Evolutionary conservation across 768 basidiomycete genomes (phyloP), one percentile per base, ranked within the genome.

Genomic region (Erythrobasidium yunnanense): DNA sequence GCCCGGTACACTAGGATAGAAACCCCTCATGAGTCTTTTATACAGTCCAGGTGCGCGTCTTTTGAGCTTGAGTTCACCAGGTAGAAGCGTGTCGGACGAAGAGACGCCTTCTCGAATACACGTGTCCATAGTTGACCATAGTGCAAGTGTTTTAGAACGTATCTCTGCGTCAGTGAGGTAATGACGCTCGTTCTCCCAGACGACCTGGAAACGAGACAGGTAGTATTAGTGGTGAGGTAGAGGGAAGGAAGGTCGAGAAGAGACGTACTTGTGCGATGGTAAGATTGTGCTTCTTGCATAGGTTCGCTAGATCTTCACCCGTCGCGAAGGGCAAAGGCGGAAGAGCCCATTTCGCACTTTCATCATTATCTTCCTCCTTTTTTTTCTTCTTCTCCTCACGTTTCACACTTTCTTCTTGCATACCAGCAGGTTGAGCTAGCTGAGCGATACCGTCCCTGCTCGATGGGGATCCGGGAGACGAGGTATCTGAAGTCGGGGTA

Each of bases 31-130:
- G 29, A 63, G 63, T 22, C 55, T 83, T 71, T 83, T 81, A 76
- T 97, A 96, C 33, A 97, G 81, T 74, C 85, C 85, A 0, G 91
- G 90, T 17, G 92, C 92, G 42, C 90, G 82, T 15, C 91, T 81
- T 33, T 85, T 81, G 25, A 97, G 79, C 5, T 81, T 77, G 18
- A 97, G 77, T 22, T 89, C 81, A n/a, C 92, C 92, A 0, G 92
- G 92, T 1, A 97, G 81, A n/a, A 82, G 84, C 47, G 80, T 80
- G 70, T 92, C 86, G 2, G 82, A 79, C 1, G 88, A 81, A 1
- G 87, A 85, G 7, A 96, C 90, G 20, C 92, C 53, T 34, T 49
- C 42, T 20, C 33, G 30, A 17, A 58, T 54, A 33, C 65, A 58
- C 20, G 8, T 8, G 47, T 67, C 56, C 66, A 62, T 60, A 4